Evolutionary conservation across 768 basidiomycete species (phyloP).

Genomic region (Cytidiella melzeri): DNA sequence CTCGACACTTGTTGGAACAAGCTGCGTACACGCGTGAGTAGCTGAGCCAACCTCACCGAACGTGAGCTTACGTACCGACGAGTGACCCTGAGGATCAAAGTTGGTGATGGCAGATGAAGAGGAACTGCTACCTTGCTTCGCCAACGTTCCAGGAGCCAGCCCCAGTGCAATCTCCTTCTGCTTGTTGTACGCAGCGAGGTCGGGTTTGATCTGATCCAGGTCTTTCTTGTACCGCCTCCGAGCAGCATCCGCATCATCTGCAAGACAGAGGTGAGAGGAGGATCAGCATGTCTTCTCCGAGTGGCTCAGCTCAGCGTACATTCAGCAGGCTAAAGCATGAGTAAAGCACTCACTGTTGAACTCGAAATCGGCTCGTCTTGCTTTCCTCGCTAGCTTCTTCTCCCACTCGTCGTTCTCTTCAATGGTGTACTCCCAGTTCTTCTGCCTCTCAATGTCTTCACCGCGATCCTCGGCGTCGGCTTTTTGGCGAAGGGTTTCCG

Average conservation of each 20-base stretch:
- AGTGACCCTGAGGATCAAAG: conserved; percentile 48
- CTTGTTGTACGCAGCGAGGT: conserved; percentile 78
- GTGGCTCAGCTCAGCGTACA: not conserved
- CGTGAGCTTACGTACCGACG: conserved; percentile 28
- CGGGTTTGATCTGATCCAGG: conserved; percentile 80
- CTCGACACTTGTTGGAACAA: conserved; percentile 49
- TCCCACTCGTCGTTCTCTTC: conserved; percentile 98
- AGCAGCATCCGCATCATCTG: conserved; percentile 89
- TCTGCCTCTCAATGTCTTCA: conserved; percentile 85
- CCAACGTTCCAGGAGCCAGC: conserved; percentile 61
- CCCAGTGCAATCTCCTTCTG: conserved; percentile 87
- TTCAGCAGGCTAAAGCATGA: not conserved
- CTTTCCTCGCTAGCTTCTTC: conserved; percentile 78
- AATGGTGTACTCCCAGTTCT: conserved; percentile 93
- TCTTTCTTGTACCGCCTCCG: conserved; percentile 90
- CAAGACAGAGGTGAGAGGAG: not conserved
- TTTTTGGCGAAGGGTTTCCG: conserved; percentile 78
- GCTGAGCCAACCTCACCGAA: not conserved
- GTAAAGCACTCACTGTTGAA: conserved; percentile 70
- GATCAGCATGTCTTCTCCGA: conserved; percentile 3
- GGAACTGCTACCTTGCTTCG: conserved; percentile 30
- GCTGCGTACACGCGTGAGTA: conserved; percentile 26
- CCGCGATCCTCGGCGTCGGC: conserved; percentile 86
- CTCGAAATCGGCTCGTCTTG: conserved; percentile 78
- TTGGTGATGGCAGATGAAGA: conserved; percentile 36